A percentile compares a stretch with the other conserved stretches of the same genome.
Conservation (phyloP, 257 asterid species). For the Parsonsia alboflavescens region DNA sequence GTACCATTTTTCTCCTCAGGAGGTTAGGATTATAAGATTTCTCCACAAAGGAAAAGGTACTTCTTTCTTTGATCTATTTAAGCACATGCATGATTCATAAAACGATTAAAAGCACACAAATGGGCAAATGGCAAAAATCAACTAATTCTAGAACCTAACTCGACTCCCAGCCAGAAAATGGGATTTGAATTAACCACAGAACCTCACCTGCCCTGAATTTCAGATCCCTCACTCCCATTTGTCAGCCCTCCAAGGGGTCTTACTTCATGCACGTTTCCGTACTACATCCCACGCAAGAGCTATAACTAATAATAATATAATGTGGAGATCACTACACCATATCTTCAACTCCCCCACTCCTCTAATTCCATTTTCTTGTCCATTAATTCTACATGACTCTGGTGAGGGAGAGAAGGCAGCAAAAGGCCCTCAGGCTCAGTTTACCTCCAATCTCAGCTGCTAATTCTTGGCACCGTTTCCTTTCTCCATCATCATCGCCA, state of each 20-base stretch:
- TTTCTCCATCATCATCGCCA: constrained; percentile 29
- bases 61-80: background rate
- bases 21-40: background rate
- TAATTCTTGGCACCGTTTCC: constrained; percentile 15
- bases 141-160: constrained; percentile 20
- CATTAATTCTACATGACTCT: constrained; percentile 11
- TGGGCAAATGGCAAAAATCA: constrained; percentile 24
- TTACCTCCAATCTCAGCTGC: constrained; percentile 24
- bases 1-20: no score
- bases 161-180: constrained; percentile 30
- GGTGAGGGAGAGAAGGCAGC: constrained; percentile 36
- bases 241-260: background rate
- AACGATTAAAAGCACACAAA: background rate
- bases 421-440: constrained; percentile 27
- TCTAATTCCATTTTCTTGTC: background rate
- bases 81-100: background rate
- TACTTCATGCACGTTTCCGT: constrained; percentile 6
- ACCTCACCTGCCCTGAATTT: constrained; percentile 30
- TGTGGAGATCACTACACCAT: background rate
- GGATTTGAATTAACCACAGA: constrained; percentile 20
- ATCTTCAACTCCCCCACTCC: background rate
- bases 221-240: constrained; percentile 14
- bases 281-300: background rate
- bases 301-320: background rate
- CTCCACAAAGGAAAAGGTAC: background rate